A percentile compares a stretch with the other conserved stretches of the same genome.
Evolutionary conservation across 2,329 filamentous ascomycete genomes (phyloP).

Genomic region (Claviceps paspali): DNA sequence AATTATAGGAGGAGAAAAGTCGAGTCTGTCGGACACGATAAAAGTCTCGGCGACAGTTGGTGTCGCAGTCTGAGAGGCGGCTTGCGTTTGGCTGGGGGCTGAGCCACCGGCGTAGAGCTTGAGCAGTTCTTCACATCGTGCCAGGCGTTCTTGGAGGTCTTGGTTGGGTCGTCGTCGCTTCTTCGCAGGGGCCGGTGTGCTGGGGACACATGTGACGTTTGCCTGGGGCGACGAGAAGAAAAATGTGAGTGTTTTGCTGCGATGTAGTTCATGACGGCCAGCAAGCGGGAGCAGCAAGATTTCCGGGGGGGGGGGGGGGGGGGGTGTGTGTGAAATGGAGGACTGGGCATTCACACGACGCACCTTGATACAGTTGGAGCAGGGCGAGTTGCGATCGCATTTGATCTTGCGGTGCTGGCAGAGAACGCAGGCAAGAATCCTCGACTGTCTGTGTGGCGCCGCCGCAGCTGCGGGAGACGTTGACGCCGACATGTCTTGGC

Average conservation of each 20-base stretch:
- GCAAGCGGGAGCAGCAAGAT: too few relatives aligned
- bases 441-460: conserved; percentile 22
- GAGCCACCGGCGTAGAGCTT: conserved; percentile 38
- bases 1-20: conserved; percentile 13
- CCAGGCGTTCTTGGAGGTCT: conserved; percentile 44
- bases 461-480: conserved; percentile 10
- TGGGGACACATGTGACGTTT: conserved; percentile 43
- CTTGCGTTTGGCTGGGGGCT: conserved; percentile 11
- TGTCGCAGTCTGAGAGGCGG: conserved; percentile 6
- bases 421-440: conserved; percentile 38
- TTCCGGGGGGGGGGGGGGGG: too few relatives aligned
- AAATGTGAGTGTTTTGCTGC: too few relatives aligned
- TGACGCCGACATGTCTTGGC: conserved; percentile 17
- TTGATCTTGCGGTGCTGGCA: conserved; percentile 49
- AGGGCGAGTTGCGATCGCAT: conserved; percentile 43
- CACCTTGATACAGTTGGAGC: conserved; percentile 46
- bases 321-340: too few relatives aligned
- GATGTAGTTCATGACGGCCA: too few relatives aligned
- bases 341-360: too few relatives aligned
- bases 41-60: conserved; percentile 4
- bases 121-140: conserved; percentile 41
- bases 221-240: too few relatives aligned
- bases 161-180: conserved; percentile 45
- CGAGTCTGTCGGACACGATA: conserved; percentile 13
- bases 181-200: conserved; percentile 42